Evolutionary conservation across 2,329 filamentous ascomycete genomes (phyloP).

Genomic region (Paecilomyces fulvus): DNA sequence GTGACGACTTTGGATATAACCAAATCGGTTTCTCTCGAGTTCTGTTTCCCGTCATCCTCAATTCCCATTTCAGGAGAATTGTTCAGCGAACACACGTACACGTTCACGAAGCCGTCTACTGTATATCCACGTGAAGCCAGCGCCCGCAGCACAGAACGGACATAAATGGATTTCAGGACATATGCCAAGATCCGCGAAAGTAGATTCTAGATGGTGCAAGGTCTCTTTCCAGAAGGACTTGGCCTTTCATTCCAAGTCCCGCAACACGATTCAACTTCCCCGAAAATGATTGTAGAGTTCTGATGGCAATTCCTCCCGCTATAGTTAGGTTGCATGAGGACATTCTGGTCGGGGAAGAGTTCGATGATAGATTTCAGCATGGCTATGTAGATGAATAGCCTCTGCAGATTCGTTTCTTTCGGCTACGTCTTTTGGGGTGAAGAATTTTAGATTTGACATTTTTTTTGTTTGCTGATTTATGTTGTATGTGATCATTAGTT

Average conservation of each 20-base stretch:
- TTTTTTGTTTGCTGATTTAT: neutral
- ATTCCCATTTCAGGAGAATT: neutral
- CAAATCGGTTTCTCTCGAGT: neutral
- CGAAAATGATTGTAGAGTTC: slow-evolving; percentile 4
- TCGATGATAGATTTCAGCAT: slow-evolving; percentile 8
- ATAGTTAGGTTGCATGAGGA: slow-evolving; percentile 2
- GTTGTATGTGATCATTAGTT: neutral
- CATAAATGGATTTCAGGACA: neutral
- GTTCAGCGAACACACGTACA: neutral
- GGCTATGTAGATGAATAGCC: slow-evolving; percentile 7
- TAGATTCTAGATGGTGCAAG: slow-evolving; percentile 3
- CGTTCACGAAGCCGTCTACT: neutral
- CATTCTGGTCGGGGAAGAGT: slow-evolving; percentile 5
- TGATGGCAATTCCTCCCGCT: slow-evolving; percentile 5
- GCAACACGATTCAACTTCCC: slow-evolving; percentile 11
- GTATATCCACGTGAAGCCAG: neutral
- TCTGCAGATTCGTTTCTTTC: slow-evolving; percentile 6
- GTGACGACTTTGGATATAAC: neutral
- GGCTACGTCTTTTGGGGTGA: slow-evolving; percentile 1
- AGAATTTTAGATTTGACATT: neutral
- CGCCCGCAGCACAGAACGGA: neutral
- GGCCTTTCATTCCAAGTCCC: slow-evolving; percentile 5
- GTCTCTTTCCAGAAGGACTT: slow-evolving; percentile 1
- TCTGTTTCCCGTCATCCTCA: neutral
- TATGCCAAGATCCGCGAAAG: neutral